These are phyloP conservation scores for Lanmaoa pseudosensibilis DNA, from an alignment of 768 basidiomycete species.

Conservation along the genomic window DNA sequence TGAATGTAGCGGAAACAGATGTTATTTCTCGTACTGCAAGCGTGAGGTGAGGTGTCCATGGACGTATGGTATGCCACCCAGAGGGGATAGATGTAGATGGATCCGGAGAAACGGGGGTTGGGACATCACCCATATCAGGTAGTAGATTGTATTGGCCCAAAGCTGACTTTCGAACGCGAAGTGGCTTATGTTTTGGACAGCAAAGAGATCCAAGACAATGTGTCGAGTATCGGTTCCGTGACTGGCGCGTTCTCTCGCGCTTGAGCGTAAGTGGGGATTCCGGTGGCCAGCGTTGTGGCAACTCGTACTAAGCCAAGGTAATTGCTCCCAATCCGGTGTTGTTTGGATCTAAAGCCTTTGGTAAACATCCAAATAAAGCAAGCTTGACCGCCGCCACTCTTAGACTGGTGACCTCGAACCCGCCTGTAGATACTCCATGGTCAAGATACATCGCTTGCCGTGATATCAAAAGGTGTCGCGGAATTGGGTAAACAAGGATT, in stretches of 20 bases:
- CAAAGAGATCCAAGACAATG: not conserved
- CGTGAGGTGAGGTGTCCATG: constrained; percentile 71
- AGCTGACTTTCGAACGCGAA: not conserved
- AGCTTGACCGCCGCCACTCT: too few relatives aligned
- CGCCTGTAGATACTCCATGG: too few relatives aligned
- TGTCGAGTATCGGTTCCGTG: not conserved
- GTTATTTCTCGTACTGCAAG: constrained; percentile 78
- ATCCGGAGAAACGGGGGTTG: constrained; percentile 3
- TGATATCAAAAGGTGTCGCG: too few relatives aligned
- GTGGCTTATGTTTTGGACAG: not conserved
- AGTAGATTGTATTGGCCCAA: not conserved
- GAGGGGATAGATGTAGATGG: constrained; percentile 22
- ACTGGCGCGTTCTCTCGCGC: not conserved
- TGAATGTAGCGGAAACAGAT: constrained; percentile 77
- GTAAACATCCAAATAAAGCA: constrained; percentile 20
- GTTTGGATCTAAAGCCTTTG: constrained; percentile 32
- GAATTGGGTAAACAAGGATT: too few relatives aligned
- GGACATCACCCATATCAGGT: constrained; percentile 21
- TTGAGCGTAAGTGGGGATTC: not conserved
- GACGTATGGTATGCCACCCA: constrained; percentile 72
- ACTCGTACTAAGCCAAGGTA: not conserved
- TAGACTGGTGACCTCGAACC: too few relatives aligned
- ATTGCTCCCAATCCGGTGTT: constrained; percentile 11
- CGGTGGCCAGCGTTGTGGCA: not conserved
- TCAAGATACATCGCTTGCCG: too few relatives aligned